Evolutionary conservation across 1,284 basidiomycete species (phyloP).

Genomic region (Meripilus lineatus): DNA sequence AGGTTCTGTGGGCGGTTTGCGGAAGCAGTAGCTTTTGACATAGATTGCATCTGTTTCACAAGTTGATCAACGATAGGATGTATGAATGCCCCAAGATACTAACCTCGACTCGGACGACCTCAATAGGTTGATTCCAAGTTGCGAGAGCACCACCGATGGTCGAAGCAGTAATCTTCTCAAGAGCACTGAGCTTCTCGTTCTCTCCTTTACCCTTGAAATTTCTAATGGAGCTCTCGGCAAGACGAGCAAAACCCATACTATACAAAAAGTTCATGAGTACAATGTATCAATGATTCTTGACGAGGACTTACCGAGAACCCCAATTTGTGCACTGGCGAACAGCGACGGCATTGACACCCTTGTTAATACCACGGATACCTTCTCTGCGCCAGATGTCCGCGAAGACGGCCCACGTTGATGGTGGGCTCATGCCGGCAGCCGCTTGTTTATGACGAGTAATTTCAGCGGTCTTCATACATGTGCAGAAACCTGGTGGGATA

Average conservation of each 20-base stretch:
- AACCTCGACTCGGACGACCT: constrained; percentile 91
- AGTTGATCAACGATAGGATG: constrained; percentile 1
- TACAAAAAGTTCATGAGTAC: constrained; percentile 2
- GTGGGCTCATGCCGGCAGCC: constrained; percentile 84
- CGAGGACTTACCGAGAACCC: constrained; percentile 79
- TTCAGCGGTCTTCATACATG: constrained; percentile 98
- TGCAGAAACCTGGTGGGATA: constrained; percentile 77
- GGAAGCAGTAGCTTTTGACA: constrained; percentile 77
- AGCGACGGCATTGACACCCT: constrained; percentile 98
- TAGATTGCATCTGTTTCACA: constrained; percentile 88
- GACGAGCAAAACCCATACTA: constrained; percentile 95
- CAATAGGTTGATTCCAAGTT: constrained; percentile 99
- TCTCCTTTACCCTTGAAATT: constrained; percentile 74
- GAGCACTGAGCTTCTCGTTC: constrained; percentile 67
- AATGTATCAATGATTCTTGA: constrained; percentile 7
- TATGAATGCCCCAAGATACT: constrained; percentile 11
- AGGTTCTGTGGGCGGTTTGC: constrained; percentile 84
- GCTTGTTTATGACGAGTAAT: constrained; percentile 97
- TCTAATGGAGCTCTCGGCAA: constrained; percentile 84
- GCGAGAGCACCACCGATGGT: constrained; percentile 93
- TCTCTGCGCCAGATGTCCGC: constrained; percentile 92
- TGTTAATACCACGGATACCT: constrained; percentile 96
- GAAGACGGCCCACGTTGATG: constrained; percentile 94
- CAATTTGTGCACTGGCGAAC: constrained; percentile 98
- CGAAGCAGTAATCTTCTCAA: constrained; percentile 90